Conservation (phyloP, 768 basidiomycete species). For the Rickenella mellea region DNA sequence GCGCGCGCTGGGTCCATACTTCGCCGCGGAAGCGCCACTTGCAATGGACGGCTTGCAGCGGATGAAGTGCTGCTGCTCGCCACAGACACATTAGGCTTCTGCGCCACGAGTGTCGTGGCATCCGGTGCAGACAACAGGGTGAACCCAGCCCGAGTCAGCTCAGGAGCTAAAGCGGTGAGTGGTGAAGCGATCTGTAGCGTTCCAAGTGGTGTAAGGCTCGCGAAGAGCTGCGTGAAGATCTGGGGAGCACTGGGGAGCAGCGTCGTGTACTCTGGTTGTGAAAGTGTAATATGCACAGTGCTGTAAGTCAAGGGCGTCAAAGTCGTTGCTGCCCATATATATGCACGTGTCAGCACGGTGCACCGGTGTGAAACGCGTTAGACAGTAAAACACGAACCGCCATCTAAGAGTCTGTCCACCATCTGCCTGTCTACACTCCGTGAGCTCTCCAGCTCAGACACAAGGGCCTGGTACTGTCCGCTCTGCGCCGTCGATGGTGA, state of each 20-base stretch:
- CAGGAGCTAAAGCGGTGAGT: conserved; percentile 29
- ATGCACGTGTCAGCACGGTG: neutral
- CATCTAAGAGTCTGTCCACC: conserved; percentile 73
- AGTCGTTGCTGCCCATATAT: conserved; percentile 37
- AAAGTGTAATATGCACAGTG: conserved; percentile 60
- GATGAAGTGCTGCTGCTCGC: conserved; percentile 29
- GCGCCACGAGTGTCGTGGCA: conserved; percentile 45
- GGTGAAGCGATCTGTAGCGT: conserved; percentile 59
- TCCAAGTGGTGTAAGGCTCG: conserved; percentile 56
- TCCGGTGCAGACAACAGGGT: conserved; percentile 34
- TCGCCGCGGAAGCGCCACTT: conserved; percentile 33
- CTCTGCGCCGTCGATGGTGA: conserved; percentile 71
- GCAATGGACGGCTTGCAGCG: conserved; percentile 6
- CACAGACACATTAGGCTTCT: conserved; percentile 50
- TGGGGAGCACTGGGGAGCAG: conserved; percentile 41
- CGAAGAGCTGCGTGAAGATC: conserved; percentile 52
- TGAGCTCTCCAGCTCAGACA: conserved; percentile 47
- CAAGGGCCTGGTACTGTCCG: conserved; percentile 67
- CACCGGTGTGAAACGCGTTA: neutral
- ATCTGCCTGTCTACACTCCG: conserved; percentile 66
- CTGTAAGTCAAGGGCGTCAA: conserved; percentile 47
- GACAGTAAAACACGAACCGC: conserved; percentile 39
- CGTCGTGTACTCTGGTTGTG: conserved; percentile 49
- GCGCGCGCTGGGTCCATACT: conserved; percentile 41
- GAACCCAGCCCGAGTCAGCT: conserved; percentile 63